A percentile compares a stretch with the other conserved stretches of the same genome.
Evolutionary conservation across 768 basidiomycete genomes (phyloP).

Genomic region (Mycena capillaripes): DNA sequence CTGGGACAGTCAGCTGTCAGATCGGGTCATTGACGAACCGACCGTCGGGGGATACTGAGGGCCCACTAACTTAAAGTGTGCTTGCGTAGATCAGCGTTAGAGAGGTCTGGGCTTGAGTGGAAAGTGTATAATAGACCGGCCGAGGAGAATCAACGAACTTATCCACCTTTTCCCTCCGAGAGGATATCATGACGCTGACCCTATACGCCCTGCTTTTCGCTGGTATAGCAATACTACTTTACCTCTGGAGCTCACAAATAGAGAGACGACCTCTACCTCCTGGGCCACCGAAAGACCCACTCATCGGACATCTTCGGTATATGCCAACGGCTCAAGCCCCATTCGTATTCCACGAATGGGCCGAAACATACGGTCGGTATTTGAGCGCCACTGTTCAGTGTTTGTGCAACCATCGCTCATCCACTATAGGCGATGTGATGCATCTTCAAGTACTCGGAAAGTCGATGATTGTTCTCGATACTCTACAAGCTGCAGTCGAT

Average conservation of each 20-base stretch:
- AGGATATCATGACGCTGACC: conserved; percentile 15
- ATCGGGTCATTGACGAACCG: not conserved
- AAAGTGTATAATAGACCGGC: conserved; percentile 14
- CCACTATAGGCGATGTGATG: conserved; percentile 42
- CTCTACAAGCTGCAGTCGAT: conserved; percentile 41
- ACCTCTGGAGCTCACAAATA: conserved; percentile 15
- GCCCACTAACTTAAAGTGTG: not conserved
- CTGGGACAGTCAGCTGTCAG: conserved; percentile 4
- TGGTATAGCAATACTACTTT: conserved; percentile 14
- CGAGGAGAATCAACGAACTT: not conserved
- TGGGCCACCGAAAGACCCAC: conserved; percentile 21
- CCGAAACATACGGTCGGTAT: conserved; percentile 45
- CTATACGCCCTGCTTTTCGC: conserved; percentile 11
- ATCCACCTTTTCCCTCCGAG: conserved; percentile 3
- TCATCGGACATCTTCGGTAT: conserved; percentile 25
- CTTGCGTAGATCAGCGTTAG: not conserved
- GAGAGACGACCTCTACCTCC: conserved; percentile 26
- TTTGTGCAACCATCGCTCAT: not conserved
- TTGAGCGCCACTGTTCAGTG: not conserved
- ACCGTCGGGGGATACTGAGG: not conserved
- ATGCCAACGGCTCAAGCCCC: conserved; percentile 22
- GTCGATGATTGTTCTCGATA: conserved; percentile 42
- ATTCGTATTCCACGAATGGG: conserved; percentile 44
- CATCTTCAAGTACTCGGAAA: conserved; percentile 44
- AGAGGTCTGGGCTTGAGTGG: not conserved